Conservation (phyloP, 768 basidiomycete species). For the Boletus vermiculosoides region DNA sequence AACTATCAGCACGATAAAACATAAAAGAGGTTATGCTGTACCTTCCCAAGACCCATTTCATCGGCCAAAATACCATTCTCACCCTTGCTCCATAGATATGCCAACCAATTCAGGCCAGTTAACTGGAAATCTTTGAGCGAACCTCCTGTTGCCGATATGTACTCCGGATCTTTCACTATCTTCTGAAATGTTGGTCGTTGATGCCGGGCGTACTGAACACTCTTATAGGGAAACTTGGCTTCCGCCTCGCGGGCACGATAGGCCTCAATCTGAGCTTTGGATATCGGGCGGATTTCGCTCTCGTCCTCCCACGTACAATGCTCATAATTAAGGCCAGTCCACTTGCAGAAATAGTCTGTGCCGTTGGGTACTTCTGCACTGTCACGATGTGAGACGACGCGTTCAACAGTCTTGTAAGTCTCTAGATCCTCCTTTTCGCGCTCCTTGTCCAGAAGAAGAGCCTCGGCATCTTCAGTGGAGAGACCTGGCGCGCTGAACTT, state of each 20-base stretch:
- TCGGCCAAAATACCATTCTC: constrained; percentile 98
- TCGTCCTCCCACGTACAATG: constrained; percentile 94
- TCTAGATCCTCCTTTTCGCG: constrained; percentile 90
- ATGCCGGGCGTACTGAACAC: constrained; percentile 59
- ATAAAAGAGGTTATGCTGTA: constrained; percentile 26
- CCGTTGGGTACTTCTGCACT: constrained; percentile 44
- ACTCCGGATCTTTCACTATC: constrained; percentile 86
- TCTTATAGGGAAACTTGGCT: constrained; percentile 84
- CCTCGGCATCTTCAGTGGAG: constrained; percentile 85
- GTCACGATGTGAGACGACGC: constrained; percentile 80
- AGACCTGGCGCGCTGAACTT: constrained; percentile 63
- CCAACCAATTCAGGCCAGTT: constrained; percentile 98
- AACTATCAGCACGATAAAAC: constrained; percentile 12
- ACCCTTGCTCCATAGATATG: constrained; percentile 91
- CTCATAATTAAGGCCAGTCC: constrained; percentile 89
- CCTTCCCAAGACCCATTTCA: constrained; percentile 99
- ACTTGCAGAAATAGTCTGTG: constrained; percentile 95
- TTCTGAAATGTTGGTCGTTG: constrained; percentile 78
- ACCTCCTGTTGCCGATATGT: constrained; percentile 75
- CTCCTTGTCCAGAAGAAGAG: constrained; percentile 85
- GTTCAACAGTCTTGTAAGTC: constrained; percentile 86
- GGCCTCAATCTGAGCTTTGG: constrained; percentile 73
- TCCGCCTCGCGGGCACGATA: constrained; percentile 76
- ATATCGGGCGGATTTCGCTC: constrained; percentile 75
- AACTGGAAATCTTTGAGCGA: constrained; percentile 96